phyloP scores from a whole-genome alignment of 306 rosid species.

The Crotalaria pallida region DNA sequence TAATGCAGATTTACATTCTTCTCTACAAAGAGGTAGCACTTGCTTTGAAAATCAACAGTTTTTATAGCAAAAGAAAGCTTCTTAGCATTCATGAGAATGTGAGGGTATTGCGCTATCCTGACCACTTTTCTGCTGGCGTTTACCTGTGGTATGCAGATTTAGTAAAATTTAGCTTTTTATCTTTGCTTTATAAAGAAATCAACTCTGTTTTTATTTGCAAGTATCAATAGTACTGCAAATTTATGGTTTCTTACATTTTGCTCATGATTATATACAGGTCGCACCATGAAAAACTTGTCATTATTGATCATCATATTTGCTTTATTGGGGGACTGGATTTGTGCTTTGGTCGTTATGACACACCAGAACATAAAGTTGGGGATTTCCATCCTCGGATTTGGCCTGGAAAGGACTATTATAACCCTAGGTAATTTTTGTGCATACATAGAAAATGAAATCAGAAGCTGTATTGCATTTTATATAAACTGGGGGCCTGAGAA shows the following conservation, averaged over 20 bases:
- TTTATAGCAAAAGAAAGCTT: slow-evolving; percentile 86
- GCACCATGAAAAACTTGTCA: slow-evolving; percentile 97
- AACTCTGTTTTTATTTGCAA: not conserved
- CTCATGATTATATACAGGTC: slow-evolving; percentile 65
- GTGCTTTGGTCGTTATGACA: slow-evolving; percentile 99
- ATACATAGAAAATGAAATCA: not conserved
- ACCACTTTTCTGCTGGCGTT: slow-evolving; percentile 96
- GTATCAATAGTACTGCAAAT: slow-evolving; percentile 9
- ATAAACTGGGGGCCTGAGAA: not conserved
- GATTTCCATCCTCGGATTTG: slow-evolving; percentile 70
- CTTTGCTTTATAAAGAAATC: slow-evolving; percentile 9
- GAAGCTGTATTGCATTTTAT: not conserved
- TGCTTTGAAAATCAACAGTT: slow-evolving; percentile 97
- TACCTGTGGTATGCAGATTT: slow-evolving; percentile 75
- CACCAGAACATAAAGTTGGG: slow-evolving; percentile 87
- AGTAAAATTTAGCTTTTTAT: not conserved
- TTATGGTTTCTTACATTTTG: slow-evolving; percentile 42
- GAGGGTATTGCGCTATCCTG: slow-evolving; percentile 94
- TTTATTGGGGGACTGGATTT: slow-evolving; percentile 95
- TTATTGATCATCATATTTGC: slow-evolving; percentile 89
- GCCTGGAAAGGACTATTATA: slow-evolving; percentile 99
- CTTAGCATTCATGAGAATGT: slow-evolving; percentile 95
- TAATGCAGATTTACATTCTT: slow-evolving; percentile 80
- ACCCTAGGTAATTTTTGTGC: slow-evolving; percentile 69
- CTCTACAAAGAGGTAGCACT: slow-evolving; percentile 98